These are phyloP conservation scores for Psilocybe azurescens DNA, from an alignment of 768 basidiomycete genomes.

Conservation along the genomic window DNA sequence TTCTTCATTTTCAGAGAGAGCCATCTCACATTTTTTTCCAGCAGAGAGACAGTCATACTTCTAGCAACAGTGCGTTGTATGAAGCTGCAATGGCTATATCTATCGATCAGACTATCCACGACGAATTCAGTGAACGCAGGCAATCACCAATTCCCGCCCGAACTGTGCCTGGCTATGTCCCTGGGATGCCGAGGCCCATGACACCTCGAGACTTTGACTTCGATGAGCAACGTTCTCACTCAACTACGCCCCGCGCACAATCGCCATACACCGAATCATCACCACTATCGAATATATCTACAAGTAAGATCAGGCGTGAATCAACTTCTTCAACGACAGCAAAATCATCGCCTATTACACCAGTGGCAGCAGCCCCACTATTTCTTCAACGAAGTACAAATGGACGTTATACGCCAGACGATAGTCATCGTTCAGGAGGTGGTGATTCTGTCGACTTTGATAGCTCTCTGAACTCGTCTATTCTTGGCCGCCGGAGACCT, in stretches of 20 bases:
- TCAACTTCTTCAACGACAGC: slow-evolving; percentile 56
- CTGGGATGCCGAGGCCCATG: slow-evolving; percentile 91
- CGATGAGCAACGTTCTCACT: slow-evolving; percentile 74
- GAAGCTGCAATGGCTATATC: slow-evolving; percentile 78
- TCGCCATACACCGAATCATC: slow-evolving; percentile 55
- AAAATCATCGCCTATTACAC: slow-evolving; percentile 51
- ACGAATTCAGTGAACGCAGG: slow-evolving; percentile 55
- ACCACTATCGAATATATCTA: slow-evolving; percentile 32
- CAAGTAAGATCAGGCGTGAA: slow-evolving; percentile 52
- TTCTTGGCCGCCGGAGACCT: slow-evolving; percentile 64
- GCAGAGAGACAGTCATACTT: slow-evolving; percentile 42
- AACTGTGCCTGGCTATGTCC: slow-evolving; percentile 81
- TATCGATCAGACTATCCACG: slow-evolving; percentile 57
- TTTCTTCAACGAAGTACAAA: slow-evolving; percentile 66
- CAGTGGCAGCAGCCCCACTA: slow-evolving; percentile 49
- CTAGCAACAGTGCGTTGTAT: slow-evolving; percentile 45
- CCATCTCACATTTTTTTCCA: slow-evolving; percentile 20
- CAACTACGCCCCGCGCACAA: slow-evolving; percentile 81
- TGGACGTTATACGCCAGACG: slow-evolving; percentile 65
- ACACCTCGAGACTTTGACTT: slow-evolving; percentile 81
- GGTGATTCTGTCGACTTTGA: slow-evolving; percentile 51
- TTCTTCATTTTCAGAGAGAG: neutral
- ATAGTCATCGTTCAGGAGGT: slow-evolving; percentile 30
- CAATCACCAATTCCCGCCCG: slow-evolving; percentile 68
- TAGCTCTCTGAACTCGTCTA: slow-evolving; percentile 52